Conservation (phyloP, 495 filamentous ascomycete genomes). For the Lophiostoma macrostomum region DNA sequence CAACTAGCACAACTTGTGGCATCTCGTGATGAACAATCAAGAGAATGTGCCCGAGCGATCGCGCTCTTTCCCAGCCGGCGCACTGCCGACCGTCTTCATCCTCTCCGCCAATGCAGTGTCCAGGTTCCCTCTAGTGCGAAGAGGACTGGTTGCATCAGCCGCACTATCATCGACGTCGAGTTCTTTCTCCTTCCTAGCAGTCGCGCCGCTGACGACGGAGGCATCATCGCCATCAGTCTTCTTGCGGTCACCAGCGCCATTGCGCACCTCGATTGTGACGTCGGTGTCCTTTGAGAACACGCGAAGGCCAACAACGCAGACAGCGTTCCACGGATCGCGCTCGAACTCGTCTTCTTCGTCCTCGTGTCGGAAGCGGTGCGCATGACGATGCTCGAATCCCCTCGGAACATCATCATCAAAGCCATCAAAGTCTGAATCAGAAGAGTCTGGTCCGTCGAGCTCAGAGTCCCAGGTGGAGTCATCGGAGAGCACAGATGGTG, state of each 20-base stretch:
- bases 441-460: constrained; percentile 33
- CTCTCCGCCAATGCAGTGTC: constrained; percentile 18
- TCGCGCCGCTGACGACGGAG: constrained; percentile 1
- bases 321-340: constrained; percentile 76
- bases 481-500: constrained; percentile 30
- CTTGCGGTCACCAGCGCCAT: constrained; percentile 52
- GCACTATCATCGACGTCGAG: constrained; percentile 31
- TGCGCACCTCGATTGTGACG: constrained; percentile 54
- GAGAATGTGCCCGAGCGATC: constrained; percentile 18
- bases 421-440: constrained; percentile 23
- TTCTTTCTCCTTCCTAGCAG: constrained; percentile 8
- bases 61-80: constrained; percentile 18
- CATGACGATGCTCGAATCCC: constrained; percentile 12
- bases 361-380: constrained; percentile 10
- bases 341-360: constrained; percentile 37
- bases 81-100: constrained; percentile 5
- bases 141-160: constrained; percentile 32
- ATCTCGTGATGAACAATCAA: too few relatives aligned
- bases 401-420: constrained; percentile 8
- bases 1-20: not conserved
- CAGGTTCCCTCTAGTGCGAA: constrained; percentile 23
- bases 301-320: constrained; percentile 73
- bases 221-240: constrained; percentile 33
- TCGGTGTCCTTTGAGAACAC: constrained; percentile 64
- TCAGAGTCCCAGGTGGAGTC: constrained; percentile 42